Percentiles rank a stretch among this genome's conserved stretches.
Conservation (phyloP, 2,329 filamentous ascomycete species). For the Botryotinia narcissicola region DNA sequence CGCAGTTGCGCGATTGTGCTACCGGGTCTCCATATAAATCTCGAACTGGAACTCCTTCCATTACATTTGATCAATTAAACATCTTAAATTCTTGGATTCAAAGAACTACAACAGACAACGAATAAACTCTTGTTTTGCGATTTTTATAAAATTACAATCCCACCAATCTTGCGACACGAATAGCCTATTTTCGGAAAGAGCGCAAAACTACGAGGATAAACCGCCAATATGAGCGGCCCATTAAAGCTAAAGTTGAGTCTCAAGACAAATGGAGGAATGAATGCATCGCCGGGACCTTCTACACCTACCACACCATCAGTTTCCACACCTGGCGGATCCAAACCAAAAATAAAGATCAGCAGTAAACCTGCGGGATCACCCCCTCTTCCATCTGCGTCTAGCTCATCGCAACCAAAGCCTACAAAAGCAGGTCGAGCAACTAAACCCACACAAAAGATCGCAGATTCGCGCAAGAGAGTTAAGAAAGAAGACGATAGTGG, state of each 20-base stretch:
- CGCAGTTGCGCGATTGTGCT: constrained; percentile 17
- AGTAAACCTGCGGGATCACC: constrained; percentile 30
- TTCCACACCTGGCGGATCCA: constrained; percentile 29
- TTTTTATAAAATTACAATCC: neutral
- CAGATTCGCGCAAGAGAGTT: constrained; percentile 58
- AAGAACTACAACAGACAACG: neutral
- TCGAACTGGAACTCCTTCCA: constrained; percentile 6
- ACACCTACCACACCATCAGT: constrained; percentile 25
- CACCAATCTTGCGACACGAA: neutral
- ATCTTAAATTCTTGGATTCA: neutral
- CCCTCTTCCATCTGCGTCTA: constrained; percentile 22
- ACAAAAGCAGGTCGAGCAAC: constrained; percentile 60
- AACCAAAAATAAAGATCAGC: constrained; percentile 37
- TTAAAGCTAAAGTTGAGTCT: constrained; percentile 26
- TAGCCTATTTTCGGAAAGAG: neutral
- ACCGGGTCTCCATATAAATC: constrained; percentile 22
- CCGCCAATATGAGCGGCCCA: constrained; percentile 30
- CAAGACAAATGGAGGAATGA: constrained; percentile 14
- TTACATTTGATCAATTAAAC: neutral
- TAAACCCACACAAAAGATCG: constrained; percentile 57
- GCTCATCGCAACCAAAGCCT: constrained; percentile 41
- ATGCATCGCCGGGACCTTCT: constrained; percentile 8
- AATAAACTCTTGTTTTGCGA: neutral
- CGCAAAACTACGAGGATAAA: neutral
- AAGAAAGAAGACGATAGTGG: constrained; percentile 55